Percentiles rank a stretch among this genome's conserved stretches.
Conservation (phyloP, 1,284 basidiomycete genomes). For the Malassezia restricta region DNA sequence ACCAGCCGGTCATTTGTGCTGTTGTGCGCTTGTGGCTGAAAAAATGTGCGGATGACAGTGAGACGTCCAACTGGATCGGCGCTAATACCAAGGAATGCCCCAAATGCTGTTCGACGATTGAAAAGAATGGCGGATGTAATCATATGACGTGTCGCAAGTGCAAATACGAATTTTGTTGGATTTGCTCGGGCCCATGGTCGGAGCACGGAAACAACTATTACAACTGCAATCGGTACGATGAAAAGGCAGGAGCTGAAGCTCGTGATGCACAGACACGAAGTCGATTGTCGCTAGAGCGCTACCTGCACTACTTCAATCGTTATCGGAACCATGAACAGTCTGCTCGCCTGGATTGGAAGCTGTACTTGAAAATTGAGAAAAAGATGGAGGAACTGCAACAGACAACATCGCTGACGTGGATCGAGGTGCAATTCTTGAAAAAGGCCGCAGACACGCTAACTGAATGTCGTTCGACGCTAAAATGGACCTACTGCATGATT, state of each 20-base stretch:
- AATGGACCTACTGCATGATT: conserved; percentile 99
- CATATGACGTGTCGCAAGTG: conserved; percentile 43
- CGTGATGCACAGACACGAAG: conserved; percentile 57
- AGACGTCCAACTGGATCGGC: conserved; percentile 98
- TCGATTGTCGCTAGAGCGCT: conserved; percentile 78
- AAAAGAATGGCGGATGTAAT: conserved; percentile 96
- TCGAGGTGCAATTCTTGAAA: conserved; percentile 96
- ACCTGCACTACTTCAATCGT: conserved; percentile 54
- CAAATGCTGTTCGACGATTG: conserved; percentile 81
- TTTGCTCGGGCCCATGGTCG: conserved; percentile 73
- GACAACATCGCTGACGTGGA: conserved; percentile 81
- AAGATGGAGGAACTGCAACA: conserved; percentile 99
- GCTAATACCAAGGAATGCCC: conserved; percentile 97
- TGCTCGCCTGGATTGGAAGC: conserved; percentile 79
- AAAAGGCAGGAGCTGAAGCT: conserved; percentile 75
- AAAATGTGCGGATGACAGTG: conserved; percentile 93
- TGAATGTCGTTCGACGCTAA: conserved; percentile 84
- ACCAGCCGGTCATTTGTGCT: conserved; percentile 77
- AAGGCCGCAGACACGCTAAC: conserved; percentile 76
- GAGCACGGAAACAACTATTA: conserved; percentile 97
- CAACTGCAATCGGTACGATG: conserved; percentile 93
- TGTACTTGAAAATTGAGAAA: conserved; percentile 90
- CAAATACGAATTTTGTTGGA: conserved; percentile 55
- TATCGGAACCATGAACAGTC: conserved; percentile 99
- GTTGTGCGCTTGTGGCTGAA: conserved; percentile 87